Percentiles rank a stretch among this genome's conserved stretches.
These are phyloP conservation scores for Cladophialophora yegresii DNA, from an alignment of 2,329 filamentous ascomycete genomes.

Conservation along the genomic window DNA sequence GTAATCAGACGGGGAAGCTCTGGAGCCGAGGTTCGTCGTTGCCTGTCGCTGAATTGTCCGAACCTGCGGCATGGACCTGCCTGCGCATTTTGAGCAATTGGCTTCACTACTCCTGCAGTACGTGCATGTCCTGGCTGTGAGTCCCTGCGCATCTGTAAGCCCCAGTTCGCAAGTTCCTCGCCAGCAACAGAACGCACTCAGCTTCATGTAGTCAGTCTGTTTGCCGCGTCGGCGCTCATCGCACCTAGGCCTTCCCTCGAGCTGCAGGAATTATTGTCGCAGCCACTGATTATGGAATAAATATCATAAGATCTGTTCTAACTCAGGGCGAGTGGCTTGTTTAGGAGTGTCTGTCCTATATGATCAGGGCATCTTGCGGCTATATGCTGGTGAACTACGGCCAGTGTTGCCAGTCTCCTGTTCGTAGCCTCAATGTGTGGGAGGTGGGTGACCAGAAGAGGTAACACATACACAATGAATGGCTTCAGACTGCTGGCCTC, in stretches of 20 bases:
- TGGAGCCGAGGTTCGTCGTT: not conserved
- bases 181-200: no score
- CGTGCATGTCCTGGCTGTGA: not conserved
- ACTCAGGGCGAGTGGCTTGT: no score
- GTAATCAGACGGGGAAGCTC: no score
- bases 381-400: not conserved
- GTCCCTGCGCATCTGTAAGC: not conserved
- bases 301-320: not conserved
- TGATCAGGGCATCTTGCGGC: not conserved
- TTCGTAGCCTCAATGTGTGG: not conserved
- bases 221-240: no score
- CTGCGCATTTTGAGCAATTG: no score
- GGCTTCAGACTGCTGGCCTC: not conserved
- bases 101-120: not conserved
- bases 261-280: not conserved
- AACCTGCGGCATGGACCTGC: not conserved
- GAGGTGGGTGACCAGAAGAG: not conserved
- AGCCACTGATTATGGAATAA: not conserved
- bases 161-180: no score
- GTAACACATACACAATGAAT: not conserved
- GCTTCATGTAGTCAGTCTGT: not conserved
- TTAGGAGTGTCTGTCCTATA: not conserved
- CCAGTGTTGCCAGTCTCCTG: not conserved
- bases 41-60: not conserved
- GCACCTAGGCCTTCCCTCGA: not conserved